Base-by-base conservation (phyloP, 2,329 filamentous ascomycete species). In the Microcera coccophila region DNA sequence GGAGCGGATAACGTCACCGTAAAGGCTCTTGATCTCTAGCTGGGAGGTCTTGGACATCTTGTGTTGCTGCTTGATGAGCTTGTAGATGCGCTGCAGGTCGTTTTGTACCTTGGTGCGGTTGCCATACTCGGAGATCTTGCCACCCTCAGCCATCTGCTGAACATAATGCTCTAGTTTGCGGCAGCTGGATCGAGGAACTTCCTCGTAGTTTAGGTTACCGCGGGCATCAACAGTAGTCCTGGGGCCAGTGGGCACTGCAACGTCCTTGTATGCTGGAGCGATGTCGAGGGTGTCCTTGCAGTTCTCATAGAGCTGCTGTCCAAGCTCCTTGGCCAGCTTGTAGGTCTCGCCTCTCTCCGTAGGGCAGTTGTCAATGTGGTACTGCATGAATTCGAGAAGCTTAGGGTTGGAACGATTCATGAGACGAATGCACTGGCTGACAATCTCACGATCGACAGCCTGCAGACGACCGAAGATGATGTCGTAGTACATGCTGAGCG, bases 341-440 rank as follows among this genome's bases (percentile, higher is more conserved):
- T 98, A 98, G 2, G 93, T 98, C 72, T 98, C 93, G 45, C 93
- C 93, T 38, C 91, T 85, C 62, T 98, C 90, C 0, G 90, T 90
- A 1, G 93, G 93, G 72, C 91, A 97, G 73, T 97, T 93, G 61
- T 98, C 93, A 61, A 98, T 98, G 72, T 98, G 93, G 60, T 98
- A 97, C 65, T 98, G 93, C 93, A 98, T 98, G 70, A 96, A 98
- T 57, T 98, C 91, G 45, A 98, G 79, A 2, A 98, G 81, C 26
- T 88, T 85, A 3, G 93, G 93, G 65, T 97, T 98, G 24, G 93
- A 95, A 50, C 93, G 87, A 74, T 96, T 98, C 93, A 98, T 98
- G 70, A 98, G 93, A 55, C 89, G 87, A 62, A 98, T 97, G 71
- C 93, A 98, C 66, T 90, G 90, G 70, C 90, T 96, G 63, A 98